phyloP scores from a whole-genome alignment of 495 filamentous ascomycete species.

The Trichoderma reesei region DNA sequence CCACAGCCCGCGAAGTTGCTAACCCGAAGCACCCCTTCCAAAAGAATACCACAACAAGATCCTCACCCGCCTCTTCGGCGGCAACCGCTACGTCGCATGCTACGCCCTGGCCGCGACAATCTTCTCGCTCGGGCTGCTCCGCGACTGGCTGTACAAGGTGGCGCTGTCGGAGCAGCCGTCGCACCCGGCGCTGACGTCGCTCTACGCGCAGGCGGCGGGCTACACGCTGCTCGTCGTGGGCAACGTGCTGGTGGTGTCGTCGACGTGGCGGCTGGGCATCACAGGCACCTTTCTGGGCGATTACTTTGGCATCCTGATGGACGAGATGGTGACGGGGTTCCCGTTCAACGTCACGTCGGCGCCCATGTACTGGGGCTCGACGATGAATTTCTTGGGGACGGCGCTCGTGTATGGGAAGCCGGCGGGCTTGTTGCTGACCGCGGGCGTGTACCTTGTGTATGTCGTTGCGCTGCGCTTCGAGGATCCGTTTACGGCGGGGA shows the following conservation, averaged over 20 bases:
- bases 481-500: constrained; percentile 92
- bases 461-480: constrained; percentile 78
- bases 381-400: constrained; percentile 81
- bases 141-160: constrained; percentile 67
- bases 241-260: constrained; percentile 76
- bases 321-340: constrained; percentile 82
- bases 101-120: constrained; percentile 82
- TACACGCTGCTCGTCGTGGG: constrained; percentile 61
- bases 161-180: constrained; percentile 72
- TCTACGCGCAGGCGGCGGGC: constrained; percentile 45
- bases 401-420: constrained; percentile 86
- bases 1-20: no score
- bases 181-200: constrained; percentile 48
- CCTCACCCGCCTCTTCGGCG: constrained; percentile 77
- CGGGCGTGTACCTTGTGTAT: constrained; percentile 68
- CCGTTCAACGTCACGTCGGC: constrained; percentile 89
- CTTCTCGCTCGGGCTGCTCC: constrained; percentile 81
- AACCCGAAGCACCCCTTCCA: background rate
- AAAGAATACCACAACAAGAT: constrained; percentile 84
- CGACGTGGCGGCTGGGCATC: constrained; percentile 86
- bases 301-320: constrained; percentile 98
- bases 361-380: constrained; percentile 95
- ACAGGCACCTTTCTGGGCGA: constrained; percentile 96
- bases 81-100: constrained; percentile 72
- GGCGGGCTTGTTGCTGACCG: constrained; percentile 70